These are phyloP conservation scores for Lonicera japonica DNA, from an alignment of 129 eudicot genomes.

Conservation along the genomic window DNA sequence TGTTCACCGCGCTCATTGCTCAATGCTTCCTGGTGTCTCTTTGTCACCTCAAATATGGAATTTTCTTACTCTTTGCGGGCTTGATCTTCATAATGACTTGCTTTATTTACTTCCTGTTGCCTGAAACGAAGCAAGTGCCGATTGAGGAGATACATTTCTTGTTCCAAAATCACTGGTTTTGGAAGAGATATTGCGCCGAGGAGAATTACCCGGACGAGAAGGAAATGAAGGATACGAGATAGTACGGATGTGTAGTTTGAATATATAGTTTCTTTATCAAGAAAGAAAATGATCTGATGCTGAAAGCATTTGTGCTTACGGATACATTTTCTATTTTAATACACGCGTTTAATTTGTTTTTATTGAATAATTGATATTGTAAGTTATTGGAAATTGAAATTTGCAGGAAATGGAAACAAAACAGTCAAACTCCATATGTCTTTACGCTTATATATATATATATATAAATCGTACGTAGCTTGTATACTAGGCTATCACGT, in stretches of 20 bases:
- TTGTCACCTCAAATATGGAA: conserved; percentile 72
- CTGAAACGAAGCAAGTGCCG: conserved; percentile 86
- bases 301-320: too few species aligned
- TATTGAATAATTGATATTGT: too few species aligned
- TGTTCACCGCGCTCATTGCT: conserved; percentile 74
- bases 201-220: conserved; percentile 11
- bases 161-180: conserved; percentile 64
- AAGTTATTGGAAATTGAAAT: too few species aligned
- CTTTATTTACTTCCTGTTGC: conserved; percentile 67
- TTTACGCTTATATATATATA: too few species aligned
- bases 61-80: conserved; percentile 62
- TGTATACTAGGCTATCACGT: too few species aligned
- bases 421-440: too few species aligned
- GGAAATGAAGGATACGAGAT: not conserved
- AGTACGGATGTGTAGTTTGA: not conserved
- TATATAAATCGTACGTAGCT: too few species aligned
- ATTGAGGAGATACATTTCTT: conserved; percentile 77
- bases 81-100: conserved; percentile 51
- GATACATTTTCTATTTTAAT: too few species aligned
- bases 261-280: too few species aligned
- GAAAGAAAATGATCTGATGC: too few species aligned
- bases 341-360: too few species aligned
- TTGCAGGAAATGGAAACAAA: too few species aligned
- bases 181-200: conserved; percentile 60
- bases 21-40: conserved; percentile 67